These are phyloP conservation scores for Candida michaelii DNA, from an alignment of 805 yeast genomes.

Conservation along the genomic window DNA sequence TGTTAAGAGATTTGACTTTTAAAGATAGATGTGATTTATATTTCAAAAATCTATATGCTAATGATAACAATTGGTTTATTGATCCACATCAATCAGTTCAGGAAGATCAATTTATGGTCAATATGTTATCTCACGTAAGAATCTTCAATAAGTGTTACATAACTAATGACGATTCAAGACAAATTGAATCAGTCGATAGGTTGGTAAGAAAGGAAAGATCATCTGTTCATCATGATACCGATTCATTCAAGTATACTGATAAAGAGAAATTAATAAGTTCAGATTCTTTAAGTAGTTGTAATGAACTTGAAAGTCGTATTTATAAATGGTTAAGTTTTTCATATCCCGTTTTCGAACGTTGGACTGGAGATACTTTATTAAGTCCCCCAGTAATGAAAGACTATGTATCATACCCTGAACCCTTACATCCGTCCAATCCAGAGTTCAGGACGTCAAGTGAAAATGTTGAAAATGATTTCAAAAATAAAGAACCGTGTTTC, in stretches of 20 bases:
- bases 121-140: constrained; percentile 45
- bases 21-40: constrained; percentile 45
- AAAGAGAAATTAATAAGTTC: constrained; percentile 17
- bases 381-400: constrained; percentile 22
- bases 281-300: constrained; percentile 20
- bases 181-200: constrained; percentile 8
- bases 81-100: constrained; percentile 29
- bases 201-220: constrained; percentile 9
- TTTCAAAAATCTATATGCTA: constrained; percentile 41
- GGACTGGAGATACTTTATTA: constrained; percentile 28
- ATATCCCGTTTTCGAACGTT: constrained; percentile 38
- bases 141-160: constrained; percentile 50
- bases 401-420: constrained; percentile 12
- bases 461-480: background rate
- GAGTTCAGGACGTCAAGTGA: background rate
- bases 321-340: constrained; percentile 40
- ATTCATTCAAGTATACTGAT: constrained; percentile 9
- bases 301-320: constrained; percentile 32
- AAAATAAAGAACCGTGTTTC: constrained; percentile 19
- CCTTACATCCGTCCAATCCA: constrained; percentile 14
- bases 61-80: constrained; percentile 46
- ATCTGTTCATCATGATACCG: constrained; percentile 9
- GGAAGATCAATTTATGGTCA: constrained; percentile 39
- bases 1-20: constrained; percentile 19
- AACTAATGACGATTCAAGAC: constrained; percentile 21